Percentiles rank a stretch among this genome's conserved stretches.
Evolutionary conservation across 1,284 basidiomycete genomes (phyloP).

Genomic region (Leccinum angustisporum): DNA sequence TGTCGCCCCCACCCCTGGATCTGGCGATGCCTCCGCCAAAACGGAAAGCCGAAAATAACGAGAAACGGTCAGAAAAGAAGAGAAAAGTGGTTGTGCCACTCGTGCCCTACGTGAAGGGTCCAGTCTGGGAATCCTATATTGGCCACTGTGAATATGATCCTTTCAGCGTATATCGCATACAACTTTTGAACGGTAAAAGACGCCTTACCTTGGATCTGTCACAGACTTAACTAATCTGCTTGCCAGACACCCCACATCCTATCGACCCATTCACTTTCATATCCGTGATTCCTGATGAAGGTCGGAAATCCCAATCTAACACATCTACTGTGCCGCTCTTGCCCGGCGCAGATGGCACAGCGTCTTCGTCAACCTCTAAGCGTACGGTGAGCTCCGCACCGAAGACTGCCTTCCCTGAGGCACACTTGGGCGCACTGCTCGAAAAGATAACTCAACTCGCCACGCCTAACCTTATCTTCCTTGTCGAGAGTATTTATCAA

Average conservation of each 20-base stretch:
- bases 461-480: constrained; percentile 58
- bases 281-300: constrained; percentile 45
- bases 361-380: constrained; percentile 24
- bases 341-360: constrained; percentile 28
- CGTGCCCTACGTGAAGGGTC: constrained; percentile 75
- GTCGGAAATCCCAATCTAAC: constrained; percentile 31
- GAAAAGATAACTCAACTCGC: constrained; percentile 55
- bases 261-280: constrained; percentile 79
- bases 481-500: constrained; percentile 71
- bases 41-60: constrained; percentile 51
- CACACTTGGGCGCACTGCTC: constrained; percentile 57
- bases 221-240: not conserved
- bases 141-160: constrained; percentile 61
- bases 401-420: constrained; percentile 68
- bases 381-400: constrained; percentile 42
- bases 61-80: constrained; percentile 56
- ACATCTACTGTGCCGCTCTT: constrained; percentile 41
- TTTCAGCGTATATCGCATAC: constrained; percentile 69
- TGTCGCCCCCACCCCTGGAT: constrained; percentile 41
- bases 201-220: not conserved
- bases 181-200: constrained; percentile 70
- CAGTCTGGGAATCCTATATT: constrained; percentile 67
- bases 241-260: constrained; percentile 67
- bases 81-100: constrained; percentile 73
- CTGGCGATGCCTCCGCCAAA: constrained; percentile 44